These are phyloP conservation scores for Cantharellus anzutake DNA, from an alignment of 768 basidiomycete species.

Conservation along the genomic window DNA sequence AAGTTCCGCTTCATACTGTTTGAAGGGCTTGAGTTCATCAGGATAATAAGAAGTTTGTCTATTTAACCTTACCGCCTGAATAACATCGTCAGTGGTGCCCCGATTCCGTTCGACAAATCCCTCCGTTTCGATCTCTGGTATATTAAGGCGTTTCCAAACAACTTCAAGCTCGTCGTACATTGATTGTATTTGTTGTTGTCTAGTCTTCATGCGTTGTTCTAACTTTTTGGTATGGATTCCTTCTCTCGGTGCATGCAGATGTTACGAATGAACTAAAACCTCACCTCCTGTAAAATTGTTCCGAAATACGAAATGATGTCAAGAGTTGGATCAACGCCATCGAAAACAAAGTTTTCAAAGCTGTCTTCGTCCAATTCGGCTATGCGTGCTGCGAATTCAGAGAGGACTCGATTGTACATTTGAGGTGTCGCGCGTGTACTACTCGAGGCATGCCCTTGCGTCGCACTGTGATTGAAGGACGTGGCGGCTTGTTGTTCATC, in stretches of 20 bases:
- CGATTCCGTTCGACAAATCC: constrained; percentile 73
- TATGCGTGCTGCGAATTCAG: constrained; percentile 39
- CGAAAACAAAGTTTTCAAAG: constrained; percentile 33
- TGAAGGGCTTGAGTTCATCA: not conserved
- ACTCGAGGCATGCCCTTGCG: not conserved
- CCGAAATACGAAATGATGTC: constrained; percentile 59
- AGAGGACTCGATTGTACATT: constrained; percentile 33
- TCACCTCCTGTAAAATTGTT: constrained; percentile 26
- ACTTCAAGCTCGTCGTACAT: constrained; percentile 89
- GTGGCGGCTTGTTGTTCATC: not conserved
- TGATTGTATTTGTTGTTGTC: constrained; percentile 39
- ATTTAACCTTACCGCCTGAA: constrained; percentile 31
- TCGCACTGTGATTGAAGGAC: not conserved
- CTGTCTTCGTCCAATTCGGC: constrained; percentile 38
- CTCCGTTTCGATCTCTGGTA: constrained; percentile 65
- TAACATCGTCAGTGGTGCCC: constrained; percentile 59
- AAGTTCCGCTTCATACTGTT: constrained; percentile 66
- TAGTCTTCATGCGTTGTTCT: no score
- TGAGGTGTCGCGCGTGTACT: not conserved
- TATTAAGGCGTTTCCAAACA: constrained; percentile 75
- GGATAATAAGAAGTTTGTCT: not conserved
- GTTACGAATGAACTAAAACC: constrained; percentile 1
- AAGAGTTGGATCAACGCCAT: constrained; percentile 59
- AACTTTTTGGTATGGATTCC: no score
- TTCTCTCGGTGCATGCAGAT: no score